Base-by-base conservation (phyloP, 2,329 filamentous ascomycete genomes). In the Parastagonospora nodorum region DNA sequence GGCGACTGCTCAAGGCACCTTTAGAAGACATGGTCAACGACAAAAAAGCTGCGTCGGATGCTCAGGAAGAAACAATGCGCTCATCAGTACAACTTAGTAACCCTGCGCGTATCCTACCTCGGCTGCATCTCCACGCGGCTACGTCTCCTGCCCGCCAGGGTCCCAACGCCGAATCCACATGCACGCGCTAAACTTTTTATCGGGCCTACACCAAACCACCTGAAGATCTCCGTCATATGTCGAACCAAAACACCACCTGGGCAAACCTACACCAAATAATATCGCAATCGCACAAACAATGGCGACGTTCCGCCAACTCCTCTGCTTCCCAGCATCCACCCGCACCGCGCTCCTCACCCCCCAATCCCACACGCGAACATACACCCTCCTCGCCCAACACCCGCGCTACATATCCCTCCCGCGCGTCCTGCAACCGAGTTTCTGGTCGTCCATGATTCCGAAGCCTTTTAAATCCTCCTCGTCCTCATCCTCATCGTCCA, bases 371-470 rank as follows among this genome's bases (percentile, higher is more conserved):
- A 33, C 51, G 29, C 64, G 61, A 48, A 53, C 48, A 43, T 61
- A 67, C 54, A 51, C 67, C 8, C 49, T 66, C 49, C 56, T 58
- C 42, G 51, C 60, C 7, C 46, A 53, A 3, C 64, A 64, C 14
- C 19, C 53, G 2, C 63, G 63, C 24, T 61, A 52, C 53, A 45
- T 68, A 24, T 67, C 65, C 10, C 57, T 72, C 10, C 74, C 74
- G 1, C 71, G 71, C 37, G 62, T 76, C 19, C 52, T 69, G 1
- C 69, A 69, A 45, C 71, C 73, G 42, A 67, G 60, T 27, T 69
- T 75, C 57, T 76, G 74, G 74, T 50, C 58, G 11, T 64, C 67
- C n/a, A 60, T 75, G 54, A 56, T 75, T n/a, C 74, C 74, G 3
- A 67, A 60, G 31, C 63, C 67, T 9, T 28, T 39, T 8, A 39